Evolutionary conservation across 2,329 filamentous ascomycete genomes (phyloP).

Genomic region (Cephalotrichum gorgonifer): DNA sequence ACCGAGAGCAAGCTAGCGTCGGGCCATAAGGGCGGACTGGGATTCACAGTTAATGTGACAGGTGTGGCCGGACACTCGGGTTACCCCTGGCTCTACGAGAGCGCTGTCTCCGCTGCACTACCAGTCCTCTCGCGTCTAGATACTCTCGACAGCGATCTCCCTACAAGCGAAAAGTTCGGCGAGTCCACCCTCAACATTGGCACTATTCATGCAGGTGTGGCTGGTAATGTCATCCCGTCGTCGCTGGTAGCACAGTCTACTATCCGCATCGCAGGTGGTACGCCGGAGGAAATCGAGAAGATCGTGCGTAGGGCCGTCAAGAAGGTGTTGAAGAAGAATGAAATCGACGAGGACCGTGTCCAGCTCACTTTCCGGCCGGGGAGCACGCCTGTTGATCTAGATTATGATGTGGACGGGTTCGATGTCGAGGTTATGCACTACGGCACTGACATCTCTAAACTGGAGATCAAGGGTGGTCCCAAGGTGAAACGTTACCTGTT

Average conservation of each 20-base stretch:
- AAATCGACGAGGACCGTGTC: conserved; percentile 50
- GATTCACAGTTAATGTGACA: conserved; percentile 54
- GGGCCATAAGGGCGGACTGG: conserved; percentile 80
- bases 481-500: conserved; percentile 49
- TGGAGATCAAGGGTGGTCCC: conserved; percentile 49
- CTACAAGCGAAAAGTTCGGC: conserved; percentile 60
- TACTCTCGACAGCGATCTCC: conserved; percentile 53
- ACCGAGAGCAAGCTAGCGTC: conserved; percentile 80
- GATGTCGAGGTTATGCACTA: conserved; percentile 79
- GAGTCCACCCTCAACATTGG: conserved; percentile 88
- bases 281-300: conserved; percentile 45
- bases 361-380: conserved; percentile 32
- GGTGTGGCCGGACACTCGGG: conserved; percentile 80
- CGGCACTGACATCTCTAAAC: conserved; percentile 79
- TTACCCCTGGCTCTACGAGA: conserved; percentile 82
- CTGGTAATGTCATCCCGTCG: conserved; percentile 78
- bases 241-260: conserved; percentile 58
- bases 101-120: conserved; percentile 57
- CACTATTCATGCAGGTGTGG: conserved; percentile 66
- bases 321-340: conserved; percentile 41
- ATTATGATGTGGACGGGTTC: conserved; percentile 71
- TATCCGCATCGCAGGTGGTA: conserved; percentile 66
- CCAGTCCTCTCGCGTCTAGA: not conserved
- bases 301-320: conserved; percentile 45
- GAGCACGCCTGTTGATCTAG: conserved; percentile 55